Evolutionary conservation across 139 green algal species (phyloP), one percentile per base, ranked within the genome.

Genomic region (Chlorella sp.): DNA sequence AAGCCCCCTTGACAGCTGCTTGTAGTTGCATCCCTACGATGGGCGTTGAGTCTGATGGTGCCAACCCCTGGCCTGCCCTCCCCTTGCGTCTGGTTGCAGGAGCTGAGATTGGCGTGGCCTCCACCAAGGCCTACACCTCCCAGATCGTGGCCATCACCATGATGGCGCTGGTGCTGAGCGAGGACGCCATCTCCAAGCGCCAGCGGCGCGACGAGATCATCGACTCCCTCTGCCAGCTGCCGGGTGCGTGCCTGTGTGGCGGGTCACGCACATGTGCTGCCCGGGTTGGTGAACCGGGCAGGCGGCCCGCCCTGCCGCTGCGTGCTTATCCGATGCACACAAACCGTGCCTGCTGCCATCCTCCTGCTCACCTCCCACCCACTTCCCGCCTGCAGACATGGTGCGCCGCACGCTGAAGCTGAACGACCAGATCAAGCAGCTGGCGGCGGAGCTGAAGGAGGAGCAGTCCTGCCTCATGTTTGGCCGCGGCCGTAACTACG

Each of bases 21-120:
- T n/a, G n/a, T n/a, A n/a, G n/a, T n/a, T n/a, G n/a, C n/a, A n/a
- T n/a, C n/a, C n/a, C n/a, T n/a, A n/a, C n/a, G n/a, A n/a, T n/a
- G 38, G 20, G 20, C 38, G 19, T 14, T 3, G 20, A 19, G 36
- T 20, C 36, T 48, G 14, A 30, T n/a, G 16, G 3, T 48, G n/a
- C 11, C 69, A 32, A 32, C 36, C 36, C 7, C 3, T 75, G 34
- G 34, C 38, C 34, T 54, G 38, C 16, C 69, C 28, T 44, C 11
- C n/a, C n/a, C 0, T 22, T 73, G 34, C 34, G 8, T 16, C 5
- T n/a, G n/a, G 8, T 28, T 14, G 24, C 81, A 85, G 93, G 93
- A 38, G 90, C 87, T 2, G 93, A 96, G 88, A 96, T 96, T 68
- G 93, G 93, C 56, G 93, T 96, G 34, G 93, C 93, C 48, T 91